Conservation (phyloP, 2,329 filamentous ascomycete species). For the Stagonosporopsis cucurbitacearum region DNA sequence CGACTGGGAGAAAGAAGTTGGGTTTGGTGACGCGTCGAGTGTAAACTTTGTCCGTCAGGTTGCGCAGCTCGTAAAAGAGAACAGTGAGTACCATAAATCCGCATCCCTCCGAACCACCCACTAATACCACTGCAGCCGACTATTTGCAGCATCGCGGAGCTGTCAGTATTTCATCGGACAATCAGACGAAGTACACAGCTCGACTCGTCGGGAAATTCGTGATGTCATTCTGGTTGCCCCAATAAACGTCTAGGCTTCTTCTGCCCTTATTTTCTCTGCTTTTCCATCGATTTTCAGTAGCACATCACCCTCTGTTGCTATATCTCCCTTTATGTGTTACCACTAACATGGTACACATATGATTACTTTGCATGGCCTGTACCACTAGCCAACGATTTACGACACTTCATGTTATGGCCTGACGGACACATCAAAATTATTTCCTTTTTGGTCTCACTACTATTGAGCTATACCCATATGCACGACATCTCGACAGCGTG, state of each 20-base stretch:
- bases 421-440: not conserved
- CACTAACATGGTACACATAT: not conserved
- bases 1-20: conserved; percentile 48
- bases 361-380: conserved; percentile 7
- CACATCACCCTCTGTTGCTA: not conserved
- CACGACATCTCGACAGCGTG: not conserved
- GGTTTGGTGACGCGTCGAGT: conserved; percentile 43
- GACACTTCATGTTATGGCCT: conserved; percentile 4
- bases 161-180: conserved; percentile 47
- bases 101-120: not conserved
- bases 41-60: conserved; percentile 49
- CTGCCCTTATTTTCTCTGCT: not conserved
- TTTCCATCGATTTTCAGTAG: not conserved
- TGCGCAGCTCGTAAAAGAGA: conserved; percentile 50
- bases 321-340: not conserved
- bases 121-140: conserved; percentile 41
- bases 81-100: conserved; percentile 44
- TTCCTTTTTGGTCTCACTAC: not conserved
- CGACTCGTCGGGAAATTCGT: conserved; percentile 54
- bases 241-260: conserved; percentile 4
- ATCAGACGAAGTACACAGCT: conserved; percentile 52
- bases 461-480: not conserved
- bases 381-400: conserved; percentile 4
- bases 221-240: conserved; percentile 45
- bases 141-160: conserved; percentile 48